Conservation (phyloP, 495 filamentous ascomycete species). For the Extremus antarcticus region DNA sequence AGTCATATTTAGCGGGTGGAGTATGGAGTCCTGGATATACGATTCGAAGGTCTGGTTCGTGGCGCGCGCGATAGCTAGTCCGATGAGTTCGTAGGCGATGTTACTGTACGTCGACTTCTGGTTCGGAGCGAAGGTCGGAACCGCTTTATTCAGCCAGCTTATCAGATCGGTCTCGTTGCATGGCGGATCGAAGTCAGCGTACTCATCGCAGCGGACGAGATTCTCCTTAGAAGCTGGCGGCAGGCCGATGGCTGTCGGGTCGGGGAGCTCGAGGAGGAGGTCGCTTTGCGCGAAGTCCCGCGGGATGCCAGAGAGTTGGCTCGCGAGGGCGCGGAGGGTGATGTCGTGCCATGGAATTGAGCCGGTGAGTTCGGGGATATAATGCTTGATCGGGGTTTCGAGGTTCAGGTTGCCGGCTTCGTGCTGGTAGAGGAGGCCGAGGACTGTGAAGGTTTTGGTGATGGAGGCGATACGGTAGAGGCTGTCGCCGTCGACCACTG, state of each 20-base stretch:
- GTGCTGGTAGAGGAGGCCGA: conserved; percentile 28
- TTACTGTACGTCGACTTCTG: conserved; percentile 30
- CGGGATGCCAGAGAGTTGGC: conserved; percentile 30
- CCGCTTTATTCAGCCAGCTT: conserved; percentile 5
- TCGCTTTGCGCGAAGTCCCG: conserved; percentile 25
- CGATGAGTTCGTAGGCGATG: conserved; percentile 26
- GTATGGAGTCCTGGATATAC: conserved; percentile 27
- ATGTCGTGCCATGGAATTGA: conserved; percentile 30
- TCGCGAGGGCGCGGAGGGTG: conserved; percentile 28
- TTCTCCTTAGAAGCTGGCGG: conserved; percentile 22
- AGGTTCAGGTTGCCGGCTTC: conserved; percentile 28
- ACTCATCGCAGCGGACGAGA: conserved; percentile 23
- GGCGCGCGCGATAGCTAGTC: conserved; percentile 25
- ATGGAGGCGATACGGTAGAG: conserved; percentile 31
- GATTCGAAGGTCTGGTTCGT: conserved; percentile 22
- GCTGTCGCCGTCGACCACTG: conserved; percentile 23
- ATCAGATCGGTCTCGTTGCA: conserved; percentile 20
- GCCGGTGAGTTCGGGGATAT: conserved; percentile 23
- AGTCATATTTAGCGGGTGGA: conserved; percentile 25
- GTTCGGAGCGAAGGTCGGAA: conserved; percentile 29
- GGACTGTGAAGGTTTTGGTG: conserved; percentile 29
- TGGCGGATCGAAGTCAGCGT: conserved; percentile 5
- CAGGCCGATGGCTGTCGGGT: conserved; percentile 18
- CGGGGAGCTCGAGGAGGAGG: conserved; percentile 13
- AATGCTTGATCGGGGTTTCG: conserved; percentile 25